Evolutionary conservation across 2,329 filamentous ascomycete species (phyloP), one percentile per base, ranked within the genome.

Genomic region (Cladosporium sp.): DNA sequence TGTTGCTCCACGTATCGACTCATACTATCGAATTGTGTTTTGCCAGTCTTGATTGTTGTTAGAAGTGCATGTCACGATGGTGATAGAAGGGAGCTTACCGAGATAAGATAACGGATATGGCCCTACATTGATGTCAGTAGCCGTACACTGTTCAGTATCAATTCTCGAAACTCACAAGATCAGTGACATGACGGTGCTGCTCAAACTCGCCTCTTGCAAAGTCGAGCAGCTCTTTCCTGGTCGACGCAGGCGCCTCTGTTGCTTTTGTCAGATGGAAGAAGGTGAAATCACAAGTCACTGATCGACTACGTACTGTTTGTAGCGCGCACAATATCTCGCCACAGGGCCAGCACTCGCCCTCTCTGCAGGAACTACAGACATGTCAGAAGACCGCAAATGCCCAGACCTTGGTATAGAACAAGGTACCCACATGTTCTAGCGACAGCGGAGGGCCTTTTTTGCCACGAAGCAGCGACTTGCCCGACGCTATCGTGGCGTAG

Each of bases 21-120:
- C 80, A 84, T 82, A 16, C 77, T 76, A 67, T 84, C 81, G 40
- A 83, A 80, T 67, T 84, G 80, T 14, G 81, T 83, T 73, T 82
- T 83, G 16, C 82, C 82, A 21, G 76, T 80, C 77, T 81, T 44
- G n/a, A n/a, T 56, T 23, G 16, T 31, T 46, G 33, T 55, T 16
- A 62, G 26, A 23, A 50, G 12, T 40, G 18, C 50, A 53, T 23
- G n/a, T 23, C n/a, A 5, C 21, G 16, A 26, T 49, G 23, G 12
- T 26, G 29, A 10, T 26, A 29, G 56, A 18, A 28, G 16, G 33
- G 5, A 31, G 58, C 76, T 66, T 74, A 81, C 79, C 8, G 81
- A 82, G 23, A 82, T 78, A 55, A 83, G 70, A 66, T 83, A 84
- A 53, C 82, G 75, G 64, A 84, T 83, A 65, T 83, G 80, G 31